Evolutionary conservation across 2,329 filamentous ascomycete genomes (phyloP).

Genomic region (Dothidotthia symphoricarpi): DNA sequence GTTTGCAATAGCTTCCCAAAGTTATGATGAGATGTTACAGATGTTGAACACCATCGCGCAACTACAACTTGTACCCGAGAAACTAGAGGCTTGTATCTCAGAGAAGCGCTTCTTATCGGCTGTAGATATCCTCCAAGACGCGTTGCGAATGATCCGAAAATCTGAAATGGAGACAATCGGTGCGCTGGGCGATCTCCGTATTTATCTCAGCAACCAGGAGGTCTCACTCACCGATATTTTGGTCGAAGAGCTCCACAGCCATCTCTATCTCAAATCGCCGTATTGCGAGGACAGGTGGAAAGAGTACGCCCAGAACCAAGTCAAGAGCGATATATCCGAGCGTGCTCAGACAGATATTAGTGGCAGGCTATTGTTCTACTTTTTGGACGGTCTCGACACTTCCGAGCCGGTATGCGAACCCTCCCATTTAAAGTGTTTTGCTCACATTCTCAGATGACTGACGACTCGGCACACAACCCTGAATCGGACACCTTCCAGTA

Average conservation of each 20-base stretch:
- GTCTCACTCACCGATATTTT: conserved; percentile 88
- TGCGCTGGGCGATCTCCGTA: conserved; percentile 78
- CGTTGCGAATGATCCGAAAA: conserved; percentile 75
- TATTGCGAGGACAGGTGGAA: conserved; percentile 98
- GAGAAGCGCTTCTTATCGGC: conserved; percentile 94
- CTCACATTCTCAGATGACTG: conserved; percentile 56
- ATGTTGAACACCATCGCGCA: conserved; percentile 82
- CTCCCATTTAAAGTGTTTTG: neutral
- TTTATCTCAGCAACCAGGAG: conserved; percentile 91
- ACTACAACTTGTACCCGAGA: conserved; percentile 82
- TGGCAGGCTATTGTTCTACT: conserved; percentile 57
- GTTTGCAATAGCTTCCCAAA: conserved; percentile 80
- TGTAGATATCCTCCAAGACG: conserved; percentile 87
- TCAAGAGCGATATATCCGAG: conserved; percentile 42
- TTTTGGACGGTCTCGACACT: conserved; percentile 58
- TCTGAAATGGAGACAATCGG: conserved; percentile 91
- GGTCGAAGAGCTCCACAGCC: conserved; percentile 95
- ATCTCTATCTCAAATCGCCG: conserved; percentile 94
- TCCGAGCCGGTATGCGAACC: conserved; percentile 37
- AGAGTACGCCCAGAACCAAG: conserved; percentile 67
- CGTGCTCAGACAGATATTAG: conserved; percentile 41
- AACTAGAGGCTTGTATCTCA: conserved; percentile 89
- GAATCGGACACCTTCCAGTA: conserved; percentile 96
- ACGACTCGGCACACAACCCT: conserved; percentile 89
- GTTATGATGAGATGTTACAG: conserved; percentile 86